A percentile compares a stretch with the other conserved stretches of the same genome.
Evolutionary conservation across 352 stramenopile species (phyloP).

Genomic region (Globisporangium uncinulatum): DNA sequence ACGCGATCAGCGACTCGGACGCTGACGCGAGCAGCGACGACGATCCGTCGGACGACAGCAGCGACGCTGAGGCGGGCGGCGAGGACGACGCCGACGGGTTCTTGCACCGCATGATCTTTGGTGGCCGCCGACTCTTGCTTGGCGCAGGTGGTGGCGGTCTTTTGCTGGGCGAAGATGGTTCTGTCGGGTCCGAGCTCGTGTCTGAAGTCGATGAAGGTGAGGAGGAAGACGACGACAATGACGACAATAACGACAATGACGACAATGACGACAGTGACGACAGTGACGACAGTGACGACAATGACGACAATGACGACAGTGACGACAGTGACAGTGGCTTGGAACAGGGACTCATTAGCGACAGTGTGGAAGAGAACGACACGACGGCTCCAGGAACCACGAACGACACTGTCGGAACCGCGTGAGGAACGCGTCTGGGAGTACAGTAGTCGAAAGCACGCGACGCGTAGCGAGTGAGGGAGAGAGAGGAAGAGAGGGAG

Average conservation of each 20-base stretch:
- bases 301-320: neutral
- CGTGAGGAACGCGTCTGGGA: neutral
- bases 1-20: conserved; percentile 51
- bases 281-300: conserved; percentile 6
- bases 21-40: conserved; percentile 11
- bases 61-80: neutral
- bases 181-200: conserved; percentile 4
- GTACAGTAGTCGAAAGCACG: neutral
- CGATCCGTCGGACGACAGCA: conserved; percentile 2
- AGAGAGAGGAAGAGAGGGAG: neutral
- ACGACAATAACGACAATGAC: neutral
- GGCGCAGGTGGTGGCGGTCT: neutral
- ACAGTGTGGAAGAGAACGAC: neutral
- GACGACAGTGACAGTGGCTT: neutral
- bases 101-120: conserved; percentile 6
- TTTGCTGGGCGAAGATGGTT: neutral
- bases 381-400: neutral
- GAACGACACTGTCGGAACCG: neutral
- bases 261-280: too few relatives aligned
- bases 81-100: conserved; percentile 3
- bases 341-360: neutral
- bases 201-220: conserved; percentile 14
- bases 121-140: neutral
- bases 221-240: conserved; percentile 5
- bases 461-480: too few relatives aligned